Percentiles rank a stretch among this genome's conserved stretches.
These are phyloP conservation scores for Claviceps arundinis DNA, from an alignment of 2,329 filamentous ascomycete genomes.

Conservation along the genomic window DNA sequence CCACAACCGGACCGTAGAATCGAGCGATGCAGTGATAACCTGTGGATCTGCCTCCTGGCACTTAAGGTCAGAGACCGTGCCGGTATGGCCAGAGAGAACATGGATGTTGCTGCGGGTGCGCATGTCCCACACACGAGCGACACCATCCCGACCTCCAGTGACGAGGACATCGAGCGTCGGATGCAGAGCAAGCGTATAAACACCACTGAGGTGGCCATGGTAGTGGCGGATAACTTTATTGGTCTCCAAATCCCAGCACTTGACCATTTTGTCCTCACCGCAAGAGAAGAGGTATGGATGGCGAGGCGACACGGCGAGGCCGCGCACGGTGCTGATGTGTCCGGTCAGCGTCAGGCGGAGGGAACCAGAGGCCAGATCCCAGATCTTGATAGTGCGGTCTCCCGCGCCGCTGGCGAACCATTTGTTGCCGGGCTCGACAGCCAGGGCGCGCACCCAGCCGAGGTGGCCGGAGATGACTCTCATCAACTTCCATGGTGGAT, in stretches of 20 bases:
- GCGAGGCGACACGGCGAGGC: constrained; percentile 78
- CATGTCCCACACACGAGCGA: constrained; percentile 97
- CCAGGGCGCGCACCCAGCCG: constrained; percentile 82
- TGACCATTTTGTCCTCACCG: constrained; percentile 99
- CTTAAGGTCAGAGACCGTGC: constrained; percentile 76
- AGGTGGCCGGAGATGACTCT: constrained; percentile 92
- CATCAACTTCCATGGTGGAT: constrained; percentile 97
- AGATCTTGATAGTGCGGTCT: constrained; percentile 96
- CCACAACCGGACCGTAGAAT: constrained; percentile 85
- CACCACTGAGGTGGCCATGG: constrained; percentile 89
- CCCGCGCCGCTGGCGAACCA: constrained; percentile 96
- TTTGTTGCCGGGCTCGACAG: constrained; percentile 90
- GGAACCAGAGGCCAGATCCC: constrained; percentile 84
- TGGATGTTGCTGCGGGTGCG: constrained; percentile 90
- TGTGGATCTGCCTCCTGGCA: constrained; percentile 96
- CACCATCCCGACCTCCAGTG: constrained; percentile 87
- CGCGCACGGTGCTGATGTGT: constrained; percentile 86
- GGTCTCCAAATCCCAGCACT: constrained; percentile 99
- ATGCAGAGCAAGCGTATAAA: constrained; percentile 87
- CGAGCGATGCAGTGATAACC: constrained; percentile 84
- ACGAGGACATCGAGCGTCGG: constrained; percentile 90
- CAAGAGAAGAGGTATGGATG: constrained; percentile 97
- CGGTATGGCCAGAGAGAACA: constrained; percentile 80
- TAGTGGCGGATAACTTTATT: constrained; percentile 98
- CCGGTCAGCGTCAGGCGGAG: constrained; percentile 78